These are phyloP conservation scores for Xylariales sp. DNA, from an alignment of 2,329 filamentous ascomycete genomes.

Conservation along the genomic window DNA sequence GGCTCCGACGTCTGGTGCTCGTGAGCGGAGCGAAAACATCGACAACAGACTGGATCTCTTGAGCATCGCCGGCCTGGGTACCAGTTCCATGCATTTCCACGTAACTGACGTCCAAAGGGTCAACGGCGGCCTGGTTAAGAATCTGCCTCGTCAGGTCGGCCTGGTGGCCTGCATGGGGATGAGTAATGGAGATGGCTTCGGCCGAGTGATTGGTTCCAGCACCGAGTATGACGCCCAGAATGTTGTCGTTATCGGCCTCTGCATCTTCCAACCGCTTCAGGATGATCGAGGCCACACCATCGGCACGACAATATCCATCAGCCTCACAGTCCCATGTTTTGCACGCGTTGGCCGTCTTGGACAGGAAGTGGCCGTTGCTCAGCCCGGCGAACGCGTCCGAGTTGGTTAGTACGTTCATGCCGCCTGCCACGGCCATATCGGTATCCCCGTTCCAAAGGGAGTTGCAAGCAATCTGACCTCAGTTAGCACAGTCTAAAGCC, in stretches of 20 bases:
- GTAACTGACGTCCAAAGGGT: constrained; percentile 51
- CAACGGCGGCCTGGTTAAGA: constrained; percentile 52
- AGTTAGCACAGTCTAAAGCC: neutral
- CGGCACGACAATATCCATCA: constrained; percentile 42
- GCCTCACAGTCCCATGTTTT: constrained; percentile 62
- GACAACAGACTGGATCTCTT: constrained; percentile 60
- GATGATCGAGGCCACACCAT: constrained; percentile 18
- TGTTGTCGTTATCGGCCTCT: constrained; percentile 17
- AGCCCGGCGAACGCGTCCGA: constrained; percentile 62
- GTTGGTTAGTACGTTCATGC: constrained; percentile 61
- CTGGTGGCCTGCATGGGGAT: constrained; percentile 62
- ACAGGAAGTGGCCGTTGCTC: constrained; percentile 61
- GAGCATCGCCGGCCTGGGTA: constrained; percentile 63
- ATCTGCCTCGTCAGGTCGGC: constrained; percentile 54
- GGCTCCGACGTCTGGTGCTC: constrained; percentile 33
- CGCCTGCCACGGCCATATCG: constrained; percentile 62
- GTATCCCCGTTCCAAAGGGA: constrained; percentile 59
- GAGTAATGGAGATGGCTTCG: constrained; percentile 66
- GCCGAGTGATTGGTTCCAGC: constrained; percentile 68
- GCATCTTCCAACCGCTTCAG: constrained; percentile 20
- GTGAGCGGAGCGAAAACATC: constrained; percentile 52
- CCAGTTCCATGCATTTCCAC: constrained; percentile 69
- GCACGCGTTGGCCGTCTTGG: constrained; percentile 31
- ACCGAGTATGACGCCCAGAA: constrained; percentile 35
- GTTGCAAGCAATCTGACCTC: constrained; percentile 33